A percentile compares a stretch with the other conserved stretches of the same genome.
These are phyloP conservation scores for Seiridium cupressi DNA, from an alignment of 2,329 filamentous ascomycete species.

Conservation along the genomic window DNA sequence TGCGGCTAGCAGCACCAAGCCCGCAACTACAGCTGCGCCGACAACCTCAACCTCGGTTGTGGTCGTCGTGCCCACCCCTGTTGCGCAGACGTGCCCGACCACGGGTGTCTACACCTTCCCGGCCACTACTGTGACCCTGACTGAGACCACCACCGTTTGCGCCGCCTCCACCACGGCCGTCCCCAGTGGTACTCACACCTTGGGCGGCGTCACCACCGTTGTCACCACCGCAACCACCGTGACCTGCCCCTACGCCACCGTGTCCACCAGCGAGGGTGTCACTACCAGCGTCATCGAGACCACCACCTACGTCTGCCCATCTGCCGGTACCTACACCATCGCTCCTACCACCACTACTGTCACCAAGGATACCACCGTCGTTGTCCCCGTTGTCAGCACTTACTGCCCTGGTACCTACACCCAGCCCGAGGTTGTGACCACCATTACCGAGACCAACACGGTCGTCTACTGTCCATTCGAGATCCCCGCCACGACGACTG, in stretches of 20 bases:
- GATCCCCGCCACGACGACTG: constrained; percentile 27
- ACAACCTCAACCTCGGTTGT: constrained; percentile 35
- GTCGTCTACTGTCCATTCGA: constrained; percentile 70
- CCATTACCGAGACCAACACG: constrained; percentile 65
- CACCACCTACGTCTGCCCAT: constrained; percentile 73
- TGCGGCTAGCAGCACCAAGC: constrained; percentile 18
- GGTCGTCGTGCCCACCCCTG: constrained; percentile 50
- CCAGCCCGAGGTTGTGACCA: constrained; percentile 63
- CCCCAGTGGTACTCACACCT: constrained; percentile 63
- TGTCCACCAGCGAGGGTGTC: constrained; percentile 56
- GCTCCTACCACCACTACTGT: constrained; percentile 64
- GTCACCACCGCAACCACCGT: constrained; percentile 66
- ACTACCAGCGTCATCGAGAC: constrained; percentile 66
- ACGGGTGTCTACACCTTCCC: constrained; percentile 75
- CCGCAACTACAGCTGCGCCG: constrained; percentile 19
- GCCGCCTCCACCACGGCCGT: constrained; percentile 61
- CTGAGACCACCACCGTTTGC: constrained; percentile 65
- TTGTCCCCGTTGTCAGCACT: constrained; percentile 64
- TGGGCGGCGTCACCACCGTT: constrained; percentile 71
- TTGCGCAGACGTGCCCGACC: constrained; percentile 55
- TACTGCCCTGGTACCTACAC: constrained; percentile 73
- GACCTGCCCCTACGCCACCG: constrained; percentile 67
- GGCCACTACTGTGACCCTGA: constrained; percentile 68
- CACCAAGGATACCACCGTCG: constrained; percentile 51
- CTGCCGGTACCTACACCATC: constrained; percentile 73